A percentile compares a stretch with the other conserved stretches of the same genome.
These are phyloP conservation scores for Penicillium griseofulvum DNA, from an alignment of 2,329 filamentous ascomycete genomes.

Conservation along the genomic window DNA sequence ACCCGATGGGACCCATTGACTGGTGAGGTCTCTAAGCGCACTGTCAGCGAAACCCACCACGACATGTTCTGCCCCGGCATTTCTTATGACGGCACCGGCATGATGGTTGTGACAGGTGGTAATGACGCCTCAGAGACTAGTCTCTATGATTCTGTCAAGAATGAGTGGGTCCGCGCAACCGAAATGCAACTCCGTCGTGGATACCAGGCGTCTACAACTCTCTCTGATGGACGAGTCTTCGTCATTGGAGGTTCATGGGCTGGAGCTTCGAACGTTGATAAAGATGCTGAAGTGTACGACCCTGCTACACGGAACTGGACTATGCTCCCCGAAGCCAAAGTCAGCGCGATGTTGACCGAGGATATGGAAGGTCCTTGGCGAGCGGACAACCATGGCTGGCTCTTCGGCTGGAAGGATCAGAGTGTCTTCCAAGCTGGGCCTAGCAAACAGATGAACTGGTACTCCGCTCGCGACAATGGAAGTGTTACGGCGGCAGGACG, in stretches of 20 bases:
- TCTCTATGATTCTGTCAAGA: constrained; percentile 34
- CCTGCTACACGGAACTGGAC: constrained; percentile 49
- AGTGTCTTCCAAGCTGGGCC: constrained; percentile 58
- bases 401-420: constrained; percentile 51
- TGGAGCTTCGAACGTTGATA: constrained; percentile 47
- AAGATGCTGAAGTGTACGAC: constrained; percentile 58
- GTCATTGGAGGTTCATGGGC: constrained; percentile 59
- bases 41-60: constrained; percentile 24
- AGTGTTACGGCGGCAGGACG: constrained; percentile 43
- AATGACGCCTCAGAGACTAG: constrained; percentile 50
- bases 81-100: constrained; percentile 49
- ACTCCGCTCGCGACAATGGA: constrained; percentile 47
- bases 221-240: constrained; percentile 56
- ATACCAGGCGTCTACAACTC: constrained; percentile 53
- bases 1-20: constrained; percentile 13
- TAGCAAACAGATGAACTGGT: constrained; percentile 58
- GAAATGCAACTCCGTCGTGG: constrained; percentile 50
- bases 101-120: constrained; percentile 56
- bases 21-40: constrained; percentile 10
- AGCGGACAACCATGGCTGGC: constrained; percentile 56
- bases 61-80: constrained; percentile 47
- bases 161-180: constrained; percentile 33
- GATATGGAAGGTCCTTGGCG: constrained; percentile 43
- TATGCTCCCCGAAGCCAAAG: constrained; percentile 46
- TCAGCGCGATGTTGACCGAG: constrained; percentile 45